A percentile compares a stretch with the other conserved stretches of the same genome.
These are phyloP conservation scores for Coemansia sp. DNA, from an alignment of 371 early-diverging fungal species.

Conservation along the genomic window DNA sequence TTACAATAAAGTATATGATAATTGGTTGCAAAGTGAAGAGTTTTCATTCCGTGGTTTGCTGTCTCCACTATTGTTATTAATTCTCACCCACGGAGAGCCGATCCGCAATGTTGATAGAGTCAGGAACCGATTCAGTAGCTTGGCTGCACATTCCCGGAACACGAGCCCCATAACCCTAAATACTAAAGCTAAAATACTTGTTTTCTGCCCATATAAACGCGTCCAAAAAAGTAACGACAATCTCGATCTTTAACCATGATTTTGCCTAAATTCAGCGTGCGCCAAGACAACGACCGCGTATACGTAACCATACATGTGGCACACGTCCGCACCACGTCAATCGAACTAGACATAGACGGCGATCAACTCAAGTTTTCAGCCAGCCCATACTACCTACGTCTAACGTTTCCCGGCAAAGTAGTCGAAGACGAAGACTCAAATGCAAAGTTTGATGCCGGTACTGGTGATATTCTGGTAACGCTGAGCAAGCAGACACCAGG, in stretches of 20 bases:
- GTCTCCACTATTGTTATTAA: too few relatives aligned
- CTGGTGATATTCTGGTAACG: slow-evolving; percentile 70
- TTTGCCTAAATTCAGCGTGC: slow-evolving; percentile 82
- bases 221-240: neutral
- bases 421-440: slow-evolving; percentile 83
- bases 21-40: too few relatives aligned
- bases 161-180: too few relatives aligned
- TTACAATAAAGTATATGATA: too few relatives aligned
- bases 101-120: too few relatives aligned
- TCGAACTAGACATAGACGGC: slow-evolving; percentile 46
- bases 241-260: slow-evolving; percentile 62
- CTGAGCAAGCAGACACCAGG: slow-evolving; percentile 80
- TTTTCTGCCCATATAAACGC: too few relatives aligned
- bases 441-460: slow-evolving; percentile 76
- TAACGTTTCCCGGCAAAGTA: slow-evolving; percentile 79
- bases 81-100: too few relatives aligned
- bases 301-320: slow-evolving; percentile 75
- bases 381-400: slow-evolving; percentile 56
- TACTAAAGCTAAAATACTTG: too few relatives aligned
- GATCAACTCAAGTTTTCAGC: slow-evolving; percentile 44
- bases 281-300: slow-evolving; percentile 75
- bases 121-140: too few relatives aligned
- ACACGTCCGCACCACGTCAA: slow-evolving; percentile 66
- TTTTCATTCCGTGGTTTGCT: too few relatives aligned
- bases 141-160: too few relatives aligned